Percentiles rank a stretch among this genome's conserved stretches.
Conservation (phyloP, 805 yeast genomes). For the Dipodascus geniculatus region DNA sequence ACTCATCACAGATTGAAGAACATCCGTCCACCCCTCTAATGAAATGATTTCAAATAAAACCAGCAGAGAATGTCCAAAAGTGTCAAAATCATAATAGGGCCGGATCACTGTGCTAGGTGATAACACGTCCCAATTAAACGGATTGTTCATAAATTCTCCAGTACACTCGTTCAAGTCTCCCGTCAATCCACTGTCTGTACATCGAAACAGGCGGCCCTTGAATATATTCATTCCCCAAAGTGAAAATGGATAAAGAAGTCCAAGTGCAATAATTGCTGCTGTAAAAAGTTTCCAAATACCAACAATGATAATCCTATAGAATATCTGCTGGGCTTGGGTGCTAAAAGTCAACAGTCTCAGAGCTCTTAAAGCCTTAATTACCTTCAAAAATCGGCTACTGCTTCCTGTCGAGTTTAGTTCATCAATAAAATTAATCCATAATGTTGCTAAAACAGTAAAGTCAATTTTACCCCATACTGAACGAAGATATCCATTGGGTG, state of each 20-base stretch:
- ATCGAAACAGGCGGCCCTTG: conserved; percentile 56
- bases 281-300: conserved; percentile 66
- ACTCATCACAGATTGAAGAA: conserved; percentile 54
- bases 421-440: conserved; percentile 61
- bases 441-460: conserved; percentile 56
- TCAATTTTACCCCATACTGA: conserved; percentile 84
- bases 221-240: conserved; percentile 86
- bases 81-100: conserved; percentile 57
- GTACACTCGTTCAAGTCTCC: conserved; percentile 32
- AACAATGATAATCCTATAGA: conserved; percentile 67
- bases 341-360: conserved; percentile 71
- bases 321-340: conserved; percentile 60
- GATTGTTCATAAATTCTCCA: conserved; percentile 42
- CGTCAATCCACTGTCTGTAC: conserved; percentile 43
- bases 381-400: conserved; percentile 57
- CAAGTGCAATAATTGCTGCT: conserved; percentile 54
- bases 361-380: conserved; percentile 78
- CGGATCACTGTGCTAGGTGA: conserved; percentile 60
- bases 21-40: conserved; percentile 89
- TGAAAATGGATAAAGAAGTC: conserved; percentile 73
- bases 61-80: conserved; percentile 52
- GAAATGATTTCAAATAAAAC: conserved; percentile 76
- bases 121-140: conserved; percentile 61
- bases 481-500: conserved; percentile 74
- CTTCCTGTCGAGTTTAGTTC: conserved; percentile 37